phyloP scores from a whole-genome alignment of 257 asterid genomes.

The Lithospermum erythrorhizon region DNA sequence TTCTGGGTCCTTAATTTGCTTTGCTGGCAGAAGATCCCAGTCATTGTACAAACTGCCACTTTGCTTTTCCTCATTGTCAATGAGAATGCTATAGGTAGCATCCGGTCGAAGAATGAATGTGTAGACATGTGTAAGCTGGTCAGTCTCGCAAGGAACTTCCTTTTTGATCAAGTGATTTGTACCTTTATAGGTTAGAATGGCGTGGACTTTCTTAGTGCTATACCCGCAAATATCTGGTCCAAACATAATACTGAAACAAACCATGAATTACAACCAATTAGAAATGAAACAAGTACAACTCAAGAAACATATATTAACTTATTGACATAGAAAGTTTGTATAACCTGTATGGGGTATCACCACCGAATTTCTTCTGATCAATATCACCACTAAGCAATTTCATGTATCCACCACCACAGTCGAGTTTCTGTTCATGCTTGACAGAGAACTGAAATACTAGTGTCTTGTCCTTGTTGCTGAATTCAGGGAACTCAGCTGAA shows the following conservation, averaged over 20 bases:
- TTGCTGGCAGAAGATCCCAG: constrained; percentile 90
- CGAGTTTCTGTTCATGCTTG: constrained; percentile 98
- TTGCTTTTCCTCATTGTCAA: constrained; percentile 91
- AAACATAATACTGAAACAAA: constrained; percentile 79
- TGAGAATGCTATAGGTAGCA: constrained; percentile 86
- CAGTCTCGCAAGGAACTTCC: constrained; percentile 97
- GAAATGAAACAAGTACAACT: constrained; percentile 4
- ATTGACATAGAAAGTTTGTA: not conserved
- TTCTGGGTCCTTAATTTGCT: constrained; percentile 80
- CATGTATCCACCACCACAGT: constrained; percentile 99
- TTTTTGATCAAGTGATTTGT: constrained; percentile 77
- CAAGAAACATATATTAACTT: not conserved
- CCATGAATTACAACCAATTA: constrained; percentile 12
- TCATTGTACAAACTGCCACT: constrained; percentile 83
- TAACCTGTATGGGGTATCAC: constrained; percentile 92
- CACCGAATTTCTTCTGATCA: constrained; percentile 90
- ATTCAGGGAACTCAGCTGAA: constrained; percentile 91
- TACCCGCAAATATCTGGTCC: constrained; percentile 97
- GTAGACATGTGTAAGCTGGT: constrained; percentile 86
- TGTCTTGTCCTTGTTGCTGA: constrained; percentile 85
- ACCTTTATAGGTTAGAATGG: constrained; percentile 59
- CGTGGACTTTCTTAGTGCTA: constrained; percentile 75
- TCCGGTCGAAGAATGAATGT: constrained; percentile 90
- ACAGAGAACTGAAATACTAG: constrained; percentile 86
- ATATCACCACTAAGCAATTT: constrained; percentile 76